phyloP scores from a whole-genome alignment of 768 basidiomycete species.

The Leucocoprinus sp. region DNA sequence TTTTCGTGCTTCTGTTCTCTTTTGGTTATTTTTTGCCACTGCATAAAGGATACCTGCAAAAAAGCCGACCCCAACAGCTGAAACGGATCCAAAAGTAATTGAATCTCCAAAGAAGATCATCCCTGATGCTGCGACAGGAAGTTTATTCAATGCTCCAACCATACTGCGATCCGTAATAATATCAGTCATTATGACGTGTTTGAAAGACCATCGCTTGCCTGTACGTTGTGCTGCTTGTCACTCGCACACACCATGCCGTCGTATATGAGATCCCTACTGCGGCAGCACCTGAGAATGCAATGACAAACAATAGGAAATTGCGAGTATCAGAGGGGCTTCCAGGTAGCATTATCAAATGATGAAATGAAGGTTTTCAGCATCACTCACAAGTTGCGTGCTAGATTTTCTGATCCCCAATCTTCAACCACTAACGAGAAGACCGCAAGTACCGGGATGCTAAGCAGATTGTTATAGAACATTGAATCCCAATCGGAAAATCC shows the following conservation, averaged over 20 bases:
- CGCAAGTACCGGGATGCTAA: conserved; percentile 86
- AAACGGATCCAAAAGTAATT: conserved; percentile 81
- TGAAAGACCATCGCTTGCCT: conserved; percentile 39
- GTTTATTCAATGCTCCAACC: conserved; percentile 96
- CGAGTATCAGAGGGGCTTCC: conserved; percentile 77
- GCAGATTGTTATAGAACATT: conserved; percentile 97
- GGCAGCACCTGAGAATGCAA: conserved; percentile 94
- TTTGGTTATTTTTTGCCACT: conserved; percentile 90
- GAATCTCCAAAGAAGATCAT: conserved; percentile 95
- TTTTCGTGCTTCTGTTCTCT: conserved; percentile 56
- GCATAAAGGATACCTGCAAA: conserved; percentile 90
- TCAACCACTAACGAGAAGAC: conserved; percentile 79
- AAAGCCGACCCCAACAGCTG: conserved; percentile 83
- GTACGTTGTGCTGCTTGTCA: conserved; percentile 97
- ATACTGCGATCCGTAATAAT: conserved; percentile 42
- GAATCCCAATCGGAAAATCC: conserved; percentile 98
- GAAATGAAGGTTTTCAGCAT: background rate
- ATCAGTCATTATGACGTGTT: conserved; percentile 10
- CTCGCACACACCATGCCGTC: conserved; percentile 97
- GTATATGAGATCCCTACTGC: conserved; percentile 98
- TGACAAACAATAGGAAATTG: conserved; percentile 71
- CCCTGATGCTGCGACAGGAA: conserved; percentile 97
- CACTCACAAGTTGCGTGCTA: conserved; percentile 82
- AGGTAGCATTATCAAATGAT: background rate
- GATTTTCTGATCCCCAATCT: conserved; percentile 78